These are phyloP conservation scores for Collariella sp. DNA, from an alignment of 495 filamentous ascomycete genomes.

Conservation along the genomic window DNA sequence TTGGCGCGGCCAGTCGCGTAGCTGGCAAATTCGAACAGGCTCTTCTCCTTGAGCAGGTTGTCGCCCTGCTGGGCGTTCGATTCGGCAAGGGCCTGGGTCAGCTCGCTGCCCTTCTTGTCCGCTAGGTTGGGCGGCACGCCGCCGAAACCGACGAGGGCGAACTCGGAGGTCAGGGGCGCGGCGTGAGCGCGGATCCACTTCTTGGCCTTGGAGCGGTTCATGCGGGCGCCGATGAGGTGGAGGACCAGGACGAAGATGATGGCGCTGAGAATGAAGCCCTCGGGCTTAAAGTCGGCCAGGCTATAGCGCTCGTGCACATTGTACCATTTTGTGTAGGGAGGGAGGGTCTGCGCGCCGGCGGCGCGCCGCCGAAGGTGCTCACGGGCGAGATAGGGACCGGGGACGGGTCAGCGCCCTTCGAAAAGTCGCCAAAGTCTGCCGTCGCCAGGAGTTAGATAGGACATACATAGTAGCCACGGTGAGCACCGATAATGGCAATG, in stretches of 20 bases:
- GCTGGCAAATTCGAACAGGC: constrained; percentile 69
- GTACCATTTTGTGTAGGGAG: constrained; percentile 90
- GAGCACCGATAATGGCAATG: background rate
- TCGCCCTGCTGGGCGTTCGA: constrained; percentile 39
- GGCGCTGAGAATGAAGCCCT: constrained; percentile 70
- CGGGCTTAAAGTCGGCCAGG: constrained; percentile 72
- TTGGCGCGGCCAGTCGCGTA: constrained; percentile 96
- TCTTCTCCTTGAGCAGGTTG: constrained; percentile 68
- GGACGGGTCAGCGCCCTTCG: constrained; percentile 55
- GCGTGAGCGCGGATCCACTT: constrained; percentile 71
- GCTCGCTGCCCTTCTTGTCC: constrained; percentile 35
- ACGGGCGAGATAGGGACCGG: constrained; percentile 34
- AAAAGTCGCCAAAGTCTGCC: constrained; percentile 73
- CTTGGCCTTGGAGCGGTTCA: constrained; percentile 71
- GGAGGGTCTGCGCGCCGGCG: constrained; percentile 41
- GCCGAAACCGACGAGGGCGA: constrained; percentile 77
- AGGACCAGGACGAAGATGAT: constrained; percentile 64
- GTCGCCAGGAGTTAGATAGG: too few relatives aligned
- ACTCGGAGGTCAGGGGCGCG: constrained; percentile 66
- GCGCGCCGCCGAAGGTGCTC: constrained; percentile 32
- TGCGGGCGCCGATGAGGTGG: constrained; percentile 72
- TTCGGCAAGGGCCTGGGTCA: constrained; percentile 26
- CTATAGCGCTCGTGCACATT: constrained; percentile 84
- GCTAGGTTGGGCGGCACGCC: constrained; percentile 33
- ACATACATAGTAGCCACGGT: too few relatives aligned